These are phyloP conservation scores for Phlebiopsis flavidoalba DNA, from an alignment of 768 basidiomycete genomes.

Conservation along the genomic window DNA sequence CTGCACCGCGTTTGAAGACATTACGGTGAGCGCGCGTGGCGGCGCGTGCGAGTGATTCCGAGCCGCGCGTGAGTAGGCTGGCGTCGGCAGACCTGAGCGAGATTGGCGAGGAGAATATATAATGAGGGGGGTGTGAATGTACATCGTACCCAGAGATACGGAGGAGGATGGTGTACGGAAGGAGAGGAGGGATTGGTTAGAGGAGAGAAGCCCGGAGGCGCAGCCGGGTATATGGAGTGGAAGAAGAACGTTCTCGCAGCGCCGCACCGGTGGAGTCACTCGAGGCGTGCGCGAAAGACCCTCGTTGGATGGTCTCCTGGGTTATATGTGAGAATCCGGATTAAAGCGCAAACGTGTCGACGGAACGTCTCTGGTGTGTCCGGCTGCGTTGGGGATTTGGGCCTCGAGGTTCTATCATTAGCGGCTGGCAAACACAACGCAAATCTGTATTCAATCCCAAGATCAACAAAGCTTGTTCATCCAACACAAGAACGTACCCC, in stretches of 20 bases:
- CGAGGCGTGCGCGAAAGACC: neutral
- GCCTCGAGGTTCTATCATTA: neutral
- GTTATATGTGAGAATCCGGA: neutral
- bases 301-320: neutral
- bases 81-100: constrained; percentile 22
- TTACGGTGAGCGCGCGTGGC: constrained; percentile 44
- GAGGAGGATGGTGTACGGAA: neutral
- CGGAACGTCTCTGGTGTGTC: too few species aligned
- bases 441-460: neutral
- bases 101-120: constrained; percentile 27
- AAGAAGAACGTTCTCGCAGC: constrained; percentile 2
- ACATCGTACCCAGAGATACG: neutral
- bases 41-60: constrained; percentile 35
- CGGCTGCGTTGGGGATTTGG: neutral
- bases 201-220: neutral
- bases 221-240: constrained; percentile 2
- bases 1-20: constrained; percentile 53
- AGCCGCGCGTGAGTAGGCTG: constrained; percentile 19
- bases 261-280: neutral
- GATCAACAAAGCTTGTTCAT: neutral
- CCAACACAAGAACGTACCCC: neutral
- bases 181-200: neutral
- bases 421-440: neutral
- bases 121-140: constrained; percentile 22
- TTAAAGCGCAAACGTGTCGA: neutral